Base-by-base conservation (phyloP, 164 flowering plant species). In the Taxillus chinensis region DNA sequence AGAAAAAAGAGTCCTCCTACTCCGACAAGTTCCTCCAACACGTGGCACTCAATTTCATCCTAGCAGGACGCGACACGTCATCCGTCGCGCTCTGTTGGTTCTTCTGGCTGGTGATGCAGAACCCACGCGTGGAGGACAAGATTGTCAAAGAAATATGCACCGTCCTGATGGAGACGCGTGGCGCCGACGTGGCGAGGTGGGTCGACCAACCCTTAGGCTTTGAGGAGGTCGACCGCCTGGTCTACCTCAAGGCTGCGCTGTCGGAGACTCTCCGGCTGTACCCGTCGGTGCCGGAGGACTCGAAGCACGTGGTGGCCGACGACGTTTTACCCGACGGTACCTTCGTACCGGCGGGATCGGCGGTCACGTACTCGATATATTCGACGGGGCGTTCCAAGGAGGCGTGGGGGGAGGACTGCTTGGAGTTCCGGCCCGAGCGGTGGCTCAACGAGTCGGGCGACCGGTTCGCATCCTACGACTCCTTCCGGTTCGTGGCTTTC, bases 21-120 rank as follows among this genome's bases (percentile, higher is more conserved):
- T 63, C 90, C 3, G 87, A 83, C 62, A 43, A 62, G 13, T 80
- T 79, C 64, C 74, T 85, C 63, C 83, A 70, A 62, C 82, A 83
- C 61, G 90, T 83, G 77, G 90, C 87, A n/a, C 84, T 83, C 65
- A 85, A 78, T 49, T 85, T 85, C 81, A 83, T 85, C 84, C 84
- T 85, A 45, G 90, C 90, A 16, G 90, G 90, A 63, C 86, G 90
- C 3, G 90, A 85, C 84, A 85, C 90, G 70, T 85, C 90, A 60
- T 85, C 90, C 2, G 90, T 77, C 3, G 90, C 90, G 4, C 68
- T 85, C 58, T 69, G 81, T 77, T 85, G 90, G 90, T 85, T 85
- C 72, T 85, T 85, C 64, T 85, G 84, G 84, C 50, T 83, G 61
- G 64, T 83, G 59, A 81, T 63, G 2, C 81, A 78, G 42, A 67